Base-by-base conservation (phyloP, 768 basidiomycete species). In the Daedaleopsis sinensis region DNA sequence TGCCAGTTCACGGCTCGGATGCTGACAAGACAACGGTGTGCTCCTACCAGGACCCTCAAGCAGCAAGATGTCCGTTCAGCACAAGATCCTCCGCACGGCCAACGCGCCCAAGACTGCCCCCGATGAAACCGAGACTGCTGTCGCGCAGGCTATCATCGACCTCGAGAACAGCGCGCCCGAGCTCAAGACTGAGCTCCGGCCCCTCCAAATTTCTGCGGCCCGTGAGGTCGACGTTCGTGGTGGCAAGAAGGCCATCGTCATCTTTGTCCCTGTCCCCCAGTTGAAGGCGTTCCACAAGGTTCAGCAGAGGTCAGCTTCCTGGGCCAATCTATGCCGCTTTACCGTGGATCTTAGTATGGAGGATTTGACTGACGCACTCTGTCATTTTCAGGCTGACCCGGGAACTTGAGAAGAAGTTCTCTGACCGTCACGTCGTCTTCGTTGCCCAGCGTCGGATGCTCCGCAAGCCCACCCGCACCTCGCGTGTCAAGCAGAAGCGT, bases 401-500 rank as follows among this genome's bases (percentile, higher is more conserved):
- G 57, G 96, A 98, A 76, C 86, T 99, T 72, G 97, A 99, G 88
- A 99, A 99, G 88, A 99, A 99, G 81, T 98, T 99, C 82, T 94
- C 97, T 49, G 97, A 98, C 82, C 89, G 95, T 75, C 96, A 98
- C 80, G 94, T 99, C 76, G 93, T 99, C 61, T 98, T 99, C 77
- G 88, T 98, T 76, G 97, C 93, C 57, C 97, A 99, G 81, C 94
- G 97, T 77, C 89, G 96, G 73, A 95, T 98, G 89, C 84, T 98
- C 76, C 92, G 90, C 82, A 98, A 96, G 79, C 96, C 96, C 59
- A 95, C 94, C 68, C 94, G 95, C 67, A 92, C 85, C 73, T 93
- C 94, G 59, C 90, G 92, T 68, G 89, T 93, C 69, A 85, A 89
- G 80, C 96, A 99, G 83, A 96, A 96, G 87, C 84, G 97, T 70